These are phyloP conservation scores for Quercus mongolica DNA, from an alignment of 306 rosid genomes.

Conservation along the genomic window DNA sequence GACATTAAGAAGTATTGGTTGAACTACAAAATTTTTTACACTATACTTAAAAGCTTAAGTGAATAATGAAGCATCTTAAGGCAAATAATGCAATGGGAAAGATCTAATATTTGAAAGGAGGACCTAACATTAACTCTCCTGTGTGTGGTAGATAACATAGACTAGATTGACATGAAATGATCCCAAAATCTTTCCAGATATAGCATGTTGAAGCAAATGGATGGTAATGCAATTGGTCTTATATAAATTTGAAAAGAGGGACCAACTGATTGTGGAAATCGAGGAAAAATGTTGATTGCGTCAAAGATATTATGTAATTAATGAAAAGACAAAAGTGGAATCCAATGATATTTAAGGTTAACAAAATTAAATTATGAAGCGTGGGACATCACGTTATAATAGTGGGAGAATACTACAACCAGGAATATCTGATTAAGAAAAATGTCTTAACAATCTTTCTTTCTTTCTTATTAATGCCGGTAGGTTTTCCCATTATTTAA, in stretches of 20 bases:
- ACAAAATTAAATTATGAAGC: constrained; percentile 14
- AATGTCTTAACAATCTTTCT: background rate
- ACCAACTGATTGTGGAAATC: constrained; percentile 25
- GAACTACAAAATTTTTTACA: too few relatives aligned
- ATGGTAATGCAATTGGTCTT: background rate
- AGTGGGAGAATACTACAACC: constrained; percentile 12
- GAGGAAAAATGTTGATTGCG: constrained; percentile 15
- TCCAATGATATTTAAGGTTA: constrained; percentile 33
- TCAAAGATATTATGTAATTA: constrained; percentile 34
- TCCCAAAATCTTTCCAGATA: background rate
- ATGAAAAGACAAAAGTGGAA: constrained; percentile 29
- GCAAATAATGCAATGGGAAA: background rate
- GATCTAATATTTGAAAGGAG: constrained; percentile 11
- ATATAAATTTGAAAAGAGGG: background rate
- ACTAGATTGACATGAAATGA: background rate
- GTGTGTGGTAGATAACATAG: background rate
- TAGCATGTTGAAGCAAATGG: background rate
- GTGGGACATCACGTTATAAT: constrained; percentile 20
- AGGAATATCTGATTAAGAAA: background rate
- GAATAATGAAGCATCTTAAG: too few relatives aligned
- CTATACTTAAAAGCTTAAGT: too few relatives aligned
- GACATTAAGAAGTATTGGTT: too few relatives aligned
- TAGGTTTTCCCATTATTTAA: too few relatives aligned
- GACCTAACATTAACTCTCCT: background rate
- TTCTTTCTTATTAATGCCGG: background rate